Evolutionary conservation across 2,329 filamentous ascomycete species (phyloP).

Genomic region (Mycosphaerella arachidis): DNA sequence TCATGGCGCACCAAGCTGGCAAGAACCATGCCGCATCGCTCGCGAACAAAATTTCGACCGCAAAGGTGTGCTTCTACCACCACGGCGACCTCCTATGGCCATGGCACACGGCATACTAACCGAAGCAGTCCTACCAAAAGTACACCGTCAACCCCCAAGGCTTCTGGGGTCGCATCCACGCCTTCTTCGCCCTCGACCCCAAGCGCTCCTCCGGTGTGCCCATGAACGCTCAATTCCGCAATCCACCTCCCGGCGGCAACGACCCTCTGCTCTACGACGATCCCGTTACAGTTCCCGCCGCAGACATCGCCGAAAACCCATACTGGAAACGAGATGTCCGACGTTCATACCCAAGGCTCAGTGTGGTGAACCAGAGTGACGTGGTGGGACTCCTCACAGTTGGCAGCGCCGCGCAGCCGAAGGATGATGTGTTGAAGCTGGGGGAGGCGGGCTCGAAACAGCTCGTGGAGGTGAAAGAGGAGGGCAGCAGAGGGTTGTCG

Average conservation of each 20-base stretch:
- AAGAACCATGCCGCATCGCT: slow-evolving; percentile 17
- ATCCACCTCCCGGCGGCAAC: slow-evolving; percentile 70
- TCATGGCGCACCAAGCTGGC: slow-evolving; percentile 18
- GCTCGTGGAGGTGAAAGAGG: slow-evolving; percentile 70
- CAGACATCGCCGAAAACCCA: slow-evolving; percentile 82
- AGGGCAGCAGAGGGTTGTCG: slow-evolving; percentile 68
- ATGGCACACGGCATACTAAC: slow-evolving; percentile 3
- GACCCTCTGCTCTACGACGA: slow-evolving; percentile 73
- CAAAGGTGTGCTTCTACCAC: slow-evolving; percentile 12
- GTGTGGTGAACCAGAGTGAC: slow-evolving; percentile 76
- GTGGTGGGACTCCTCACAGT: slow-evolving; percentile 79
- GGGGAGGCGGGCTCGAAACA: slow-evolving; percentile 68
- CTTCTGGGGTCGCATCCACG: slow-evolving; percentile 80
- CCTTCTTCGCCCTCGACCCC: slow-evolving; percentile 73
- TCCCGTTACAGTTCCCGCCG: slow-evolving; percentile 77
- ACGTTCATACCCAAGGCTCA: slow-evolving; percentile 74
- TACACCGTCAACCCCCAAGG: slow-evolving; percentile 88
- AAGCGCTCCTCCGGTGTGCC: slow-evolving; percentile 88
- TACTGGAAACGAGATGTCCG: slow-evolving; percentile 95
- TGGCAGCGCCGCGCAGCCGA: slow-evolving; percentile 75
- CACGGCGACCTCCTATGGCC: background rate
- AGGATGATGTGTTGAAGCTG: slow-evolving; percentile 70
- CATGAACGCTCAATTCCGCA: slow-evolving; percentile 86
- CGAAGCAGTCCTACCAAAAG: slow-evolving; percentile 59
- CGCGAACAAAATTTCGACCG: slow-evolving; percentile 16